A percentile compares a stretch with the other conserved stretches of the same genome.
These are phyloP conservation scores for Leccinum solheimii DNA, from an alignment of 1,284 basidiomycete genomes.

Conservation along the genomic window DNA sequence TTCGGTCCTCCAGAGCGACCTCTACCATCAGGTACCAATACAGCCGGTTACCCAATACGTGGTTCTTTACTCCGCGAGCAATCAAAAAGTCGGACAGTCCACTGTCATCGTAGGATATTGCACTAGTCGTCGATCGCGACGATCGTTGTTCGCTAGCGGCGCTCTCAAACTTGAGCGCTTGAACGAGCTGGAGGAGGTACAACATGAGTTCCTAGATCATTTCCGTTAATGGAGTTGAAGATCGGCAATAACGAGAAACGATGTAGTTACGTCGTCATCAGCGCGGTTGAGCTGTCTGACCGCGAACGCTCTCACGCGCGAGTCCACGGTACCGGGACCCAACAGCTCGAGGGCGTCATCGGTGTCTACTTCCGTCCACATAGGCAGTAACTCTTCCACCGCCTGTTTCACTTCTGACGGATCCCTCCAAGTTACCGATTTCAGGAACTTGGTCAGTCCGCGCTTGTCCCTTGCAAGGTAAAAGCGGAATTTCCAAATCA, in stretches of 20 bases:
- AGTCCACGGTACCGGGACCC: constrained; percentile 89
- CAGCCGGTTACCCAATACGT: constrained; percentile 85
- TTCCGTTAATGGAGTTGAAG: constrained; percentile 3
- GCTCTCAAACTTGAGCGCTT: constrained; percentile 95
- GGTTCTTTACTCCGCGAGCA: constrained; percentile 78
- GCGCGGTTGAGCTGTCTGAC: constrained; percentile 89
- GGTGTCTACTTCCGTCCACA: constrained; percentile 97
- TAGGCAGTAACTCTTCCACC: constrained; percentile 91
- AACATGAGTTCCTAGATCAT: constrained; percentile 77
- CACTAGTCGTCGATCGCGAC: constrained; percentile 63
- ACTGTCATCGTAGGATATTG: constrained; percentile 79
- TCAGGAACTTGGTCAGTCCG: constrained; percentile 96
- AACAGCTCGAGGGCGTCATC: constrained; percentile 96
- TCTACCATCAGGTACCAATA: constrained; percentile 99
- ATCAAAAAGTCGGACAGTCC: constrained; percentile 92
- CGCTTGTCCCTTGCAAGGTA: constrained; percentile 90
- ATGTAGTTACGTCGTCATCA: constrained; percentile 81
- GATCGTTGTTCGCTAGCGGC: constrained; percentile 70
- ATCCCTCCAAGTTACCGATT: constrained; percentile 97
- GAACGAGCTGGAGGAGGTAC: constrained; percentile 95
- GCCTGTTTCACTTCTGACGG: constrained; percentile 96
- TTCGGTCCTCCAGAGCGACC: constrained; percentile 71
- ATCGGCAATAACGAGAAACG: constrained; percentile 1
- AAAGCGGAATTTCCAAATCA: constrained; percentile 99
- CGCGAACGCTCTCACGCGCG: constrained; percentile 90